A percentile compares a stretch with the other conserved stretches of the same genome.
These are phyloP conservation scores for Aphanoascus verrucosus DNA, from an alignment of 2,329 filamentous ascomycete species.

Conservation along the genomic window DNA sequence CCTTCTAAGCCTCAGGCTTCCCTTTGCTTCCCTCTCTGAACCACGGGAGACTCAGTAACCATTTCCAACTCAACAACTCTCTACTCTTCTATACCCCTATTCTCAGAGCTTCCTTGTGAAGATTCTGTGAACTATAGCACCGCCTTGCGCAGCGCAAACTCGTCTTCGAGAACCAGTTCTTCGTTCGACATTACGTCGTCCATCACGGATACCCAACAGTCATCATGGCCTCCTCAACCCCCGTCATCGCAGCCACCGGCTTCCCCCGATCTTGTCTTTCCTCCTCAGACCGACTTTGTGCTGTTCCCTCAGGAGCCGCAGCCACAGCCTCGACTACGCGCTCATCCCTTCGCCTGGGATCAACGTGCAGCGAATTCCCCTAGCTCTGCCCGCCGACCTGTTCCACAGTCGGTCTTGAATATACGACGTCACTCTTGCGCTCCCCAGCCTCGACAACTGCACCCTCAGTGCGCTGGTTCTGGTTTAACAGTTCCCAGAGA, in stretches of 20 bases:
- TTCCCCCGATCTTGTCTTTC: slow-evolving; percentile 24
- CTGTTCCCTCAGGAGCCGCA: slow-evolving; percentile 1
- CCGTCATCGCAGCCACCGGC: slow-evolving; percentile 35
- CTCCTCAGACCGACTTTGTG: slow-evolving; percentile 5
- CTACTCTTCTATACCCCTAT: slow-evolving; percentile 21
- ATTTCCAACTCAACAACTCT: slow-evolving; percentile 28
- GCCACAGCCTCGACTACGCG: not conserved
- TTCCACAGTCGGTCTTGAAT: not conserved
- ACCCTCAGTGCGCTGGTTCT: slow-evolving; percentile 28
- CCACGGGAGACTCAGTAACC: slow-evolving; percentile 27
- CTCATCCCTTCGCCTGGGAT: not conserved
- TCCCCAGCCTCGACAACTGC: slow-evolving; percentile 19
- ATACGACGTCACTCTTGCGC: slow-evolving; percentile 7
- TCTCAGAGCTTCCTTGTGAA: slow-evolving; percentile 36
- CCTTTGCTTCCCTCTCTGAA: slow-evolving; percentile 28
- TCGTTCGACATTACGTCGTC: slow-evolving; percentile 38
- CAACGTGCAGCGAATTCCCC: not conserved
- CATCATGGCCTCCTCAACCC: slow-evolving; percentile 40
- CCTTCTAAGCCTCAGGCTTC: slow-evolving; percentile 29
- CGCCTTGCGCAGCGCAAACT: slow-evolving; percentile 35
- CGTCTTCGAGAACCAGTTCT: slow-evolving; percentile 23
- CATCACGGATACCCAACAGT: slow-evolving; percentile 40
- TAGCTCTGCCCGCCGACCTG: not conserved
- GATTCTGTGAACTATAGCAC: slow-evolving; percentile 38
- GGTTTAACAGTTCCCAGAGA: slow-evolving; percentile 22